Percentiles rank a stretch among this genome's conserved stretches.
Conservation (phyloP, 768 basidiomycete species). For the Zangia roseola region DNA sequence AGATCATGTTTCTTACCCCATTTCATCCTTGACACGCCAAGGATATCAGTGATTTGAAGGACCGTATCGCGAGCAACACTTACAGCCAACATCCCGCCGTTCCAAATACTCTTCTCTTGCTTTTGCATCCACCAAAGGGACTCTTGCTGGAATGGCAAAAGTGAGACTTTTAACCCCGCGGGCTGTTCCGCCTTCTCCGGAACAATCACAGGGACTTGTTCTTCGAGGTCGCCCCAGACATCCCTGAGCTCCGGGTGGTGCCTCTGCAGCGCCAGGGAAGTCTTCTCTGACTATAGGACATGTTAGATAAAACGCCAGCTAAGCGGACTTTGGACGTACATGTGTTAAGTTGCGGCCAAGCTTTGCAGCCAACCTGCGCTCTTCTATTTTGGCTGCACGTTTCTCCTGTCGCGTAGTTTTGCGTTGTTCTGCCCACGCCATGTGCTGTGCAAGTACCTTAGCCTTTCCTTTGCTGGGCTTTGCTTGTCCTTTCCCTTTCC, state of each 20-base stretch:
- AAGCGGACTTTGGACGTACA: constrained; percentile 38
- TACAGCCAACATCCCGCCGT: constrained; percentile 90
- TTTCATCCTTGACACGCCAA: constrained; percentile 62
- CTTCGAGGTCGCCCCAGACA: constrained; percentile 87
- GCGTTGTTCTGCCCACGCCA: constrained; percentile 11
- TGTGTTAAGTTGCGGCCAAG: constrained; percentile 75
- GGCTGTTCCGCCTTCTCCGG: constrained; percentile 81
- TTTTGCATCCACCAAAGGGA: constrained; percentile 94
- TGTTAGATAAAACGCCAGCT: background rate
- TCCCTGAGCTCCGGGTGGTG: constrained; percentile 79
- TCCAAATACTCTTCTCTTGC: constrained; percentile 86
- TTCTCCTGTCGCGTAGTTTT: constrained; percentile 21
- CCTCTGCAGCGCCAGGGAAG: constrained; percentile 56
- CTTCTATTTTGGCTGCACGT: constrained; percentile 43
- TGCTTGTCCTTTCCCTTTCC: constrained; percentile 33
- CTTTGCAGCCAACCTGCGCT: constrained; percentile 47
- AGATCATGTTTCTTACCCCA: constrained; percentile 60
- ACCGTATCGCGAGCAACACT: constrained; percentile 25
- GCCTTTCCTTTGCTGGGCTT: constrained; percentile 19
- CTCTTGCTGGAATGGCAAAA: constrained; percentile 95
- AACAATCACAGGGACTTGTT: constrained; percentile 53
- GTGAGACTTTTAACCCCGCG: constrained; percentile 72
- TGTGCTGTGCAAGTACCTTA: background rate
- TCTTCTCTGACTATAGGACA: constrained; percentile 64
- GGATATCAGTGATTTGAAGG: constrained; percentile 7